A percentile compares a stretch with the other conserved stretches of the same genome.
phyloP scores from a whole-genome alignment of 495 filamentous ascomycete genomes.

The Corynascus novoguineensis region DNA sequence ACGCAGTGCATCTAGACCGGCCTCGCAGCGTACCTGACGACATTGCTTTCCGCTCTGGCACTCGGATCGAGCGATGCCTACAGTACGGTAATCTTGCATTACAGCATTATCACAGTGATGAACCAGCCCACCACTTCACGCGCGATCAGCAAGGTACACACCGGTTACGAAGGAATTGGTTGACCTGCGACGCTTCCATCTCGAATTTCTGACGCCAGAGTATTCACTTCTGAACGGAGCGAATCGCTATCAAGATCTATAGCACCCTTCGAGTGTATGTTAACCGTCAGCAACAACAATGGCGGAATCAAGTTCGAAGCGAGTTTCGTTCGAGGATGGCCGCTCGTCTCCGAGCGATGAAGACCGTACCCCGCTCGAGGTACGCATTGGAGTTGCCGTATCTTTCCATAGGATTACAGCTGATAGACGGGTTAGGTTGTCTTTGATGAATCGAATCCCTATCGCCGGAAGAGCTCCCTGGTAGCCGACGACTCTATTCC shows the following conservation, averaged over 20 bases:
- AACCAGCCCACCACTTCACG: neutral
- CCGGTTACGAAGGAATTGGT: neutral
- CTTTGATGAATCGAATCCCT: conserved; percentile 63
- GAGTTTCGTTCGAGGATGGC: conserved; percentile 12
- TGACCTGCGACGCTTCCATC: neutral
- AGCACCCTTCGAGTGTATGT: too few species aligned
- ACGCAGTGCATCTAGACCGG: conserved; percentile 6
- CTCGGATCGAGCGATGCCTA: neutral
- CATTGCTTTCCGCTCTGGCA: neutral
- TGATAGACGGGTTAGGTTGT: conserved; percentile 54
- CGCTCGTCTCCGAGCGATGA: conserved; percentile 38
- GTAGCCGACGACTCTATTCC: conserved; percentile 52
- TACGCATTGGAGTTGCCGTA: conserved; percentile 11
- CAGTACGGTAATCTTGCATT: neutral
- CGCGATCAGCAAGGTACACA: neutral
- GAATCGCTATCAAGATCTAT: too few species aligned
- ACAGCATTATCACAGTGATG: neutral
- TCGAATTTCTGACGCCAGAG: neutral
- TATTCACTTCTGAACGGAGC: too few species aligned
- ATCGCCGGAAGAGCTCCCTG: conserved; percentile 81
- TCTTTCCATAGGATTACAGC: neutral
- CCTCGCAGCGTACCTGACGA: conserved; percentile 4
- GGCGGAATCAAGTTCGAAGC: neutral
- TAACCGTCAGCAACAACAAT: neutral
- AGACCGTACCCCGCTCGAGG: conserved; percentile 40